Base-by-base conservation (phyloP, 768 basidiomycete species). In the Filobasidium floriforme region DNA sequence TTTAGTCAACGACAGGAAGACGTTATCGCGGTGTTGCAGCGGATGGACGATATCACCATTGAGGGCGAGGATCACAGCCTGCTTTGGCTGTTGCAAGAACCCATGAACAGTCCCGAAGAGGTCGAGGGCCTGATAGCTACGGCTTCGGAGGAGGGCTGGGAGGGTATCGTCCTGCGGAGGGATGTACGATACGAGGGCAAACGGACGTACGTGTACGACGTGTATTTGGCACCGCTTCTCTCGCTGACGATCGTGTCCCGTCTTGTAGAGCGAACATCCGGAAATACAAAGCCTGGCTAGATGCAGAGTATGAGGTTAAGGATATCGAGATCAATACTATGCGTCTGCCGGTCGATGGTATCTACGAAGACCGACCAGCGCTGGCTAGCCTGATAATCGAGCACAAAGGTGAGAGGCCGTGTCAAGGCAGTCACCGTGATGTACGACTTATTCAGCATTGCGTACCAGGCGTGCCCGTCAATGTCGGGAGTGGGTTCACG, bases 221-320 rank as follows among this genome's bases (percentile, higher is more conserved):
- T 44, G 9, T 40, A 11, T n/a, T 41, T 26, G 18, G 52, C 32
- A 32, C 14, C 24, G 24, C 22, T 26, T 32, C 29, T 26, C 32
- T 19, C 24, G 54, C 54, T 19, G 54, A 32, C 7, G 26, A 57
- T 28, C 12, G 12, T 15, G 15, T 18, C 18, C 18, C 46, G 46
- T 15, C 46, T 49, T 1, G 7, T 54, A 77, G 76, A 14, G 41
- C 71, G 15, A 71, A 75, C 40, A 71, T 77, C n/a, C 69, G 74
- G 11, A 77, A 77, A 62, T 77, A 75, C 73, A 77, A 77, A 65
- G 66, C 73, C 66, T 77, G 75, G 75, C 71, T 71, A 63, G 76
- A 77, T 41, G 74, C 67, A n/a, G 76, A 77, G 67, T 76, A 77
- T 49, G 60, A 51, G 7, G 75, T 74, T 41, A 59, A 59, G 15